A percentile compares a stretch with the other conserved stretches of the same genome.
Conservation (phyloP, 2,329 filamentous ascomycete species). For the Orbilia brochopaga region DNA sequence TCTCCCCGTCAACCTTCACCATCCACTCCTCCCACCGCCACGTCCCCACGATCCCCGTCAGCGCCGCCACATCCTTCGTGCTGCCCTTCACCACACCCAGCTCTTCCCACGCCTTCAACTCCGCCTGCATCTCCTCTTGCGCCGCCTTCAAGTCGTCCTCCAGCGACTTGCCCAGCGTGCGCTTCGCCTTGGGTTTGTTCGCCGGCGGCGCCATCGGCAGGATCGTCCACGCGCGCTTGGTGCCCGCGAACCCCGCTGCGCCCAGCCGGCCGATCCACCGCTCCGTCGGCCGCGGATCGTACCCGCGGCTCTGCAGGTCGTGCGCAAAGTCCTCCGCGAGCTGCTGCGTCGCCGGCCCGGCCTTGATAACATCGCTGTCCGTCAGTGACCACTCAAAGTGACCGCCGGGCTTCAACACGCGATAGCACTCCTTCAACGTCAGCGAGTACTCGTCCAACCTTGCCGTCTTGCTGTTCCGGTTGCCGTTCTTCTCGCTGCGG, state of each 20-base stretch:
- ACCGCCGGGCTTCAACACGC: constrained; percentile 89
- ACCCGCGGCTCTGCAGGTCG: constrained; percentile 84
- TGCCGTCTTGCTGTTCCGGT: constrained; percentile 48
- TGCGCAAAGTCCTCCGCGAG: constrained; percentile 92
- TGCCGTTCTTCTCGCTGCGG: constrained; percentile 24
- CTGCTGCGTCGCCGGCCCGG: constrained; percentile 77
- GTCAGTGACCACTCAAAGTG: constrained; percentile 89
- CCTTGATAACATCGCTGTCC: constrained; percentile 87
- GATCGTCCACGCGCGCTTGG: constrained; percentile 86
- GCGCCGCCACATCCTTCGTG: constrained; percentile 72
- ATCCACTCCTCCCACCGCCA: constrained; percentile 98
- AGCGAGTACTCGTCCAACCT: constrained; percentile 84
- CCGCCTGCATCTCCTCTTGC: constrained; percentile 59
- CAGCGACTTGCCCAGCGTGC: constrained; percentile 57
- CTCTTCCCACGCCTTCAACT: constrained; percentile 55
- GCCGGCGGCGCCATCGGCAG: constrained; percentile 74
- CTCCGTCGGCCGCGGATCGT: constrained; percentile 83
- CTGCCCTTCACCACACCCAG: constrained; percentile 66
- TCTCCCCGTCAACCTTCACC: constrained; percentile 65
- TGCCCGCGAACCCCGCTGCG: constrained; percentile 76
- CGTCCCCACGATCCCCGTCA: constrained; percentile 81
- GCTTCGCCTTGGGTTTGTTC: constrained; percentile 60
- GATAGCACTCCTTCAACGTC: constrained; percentile 83
- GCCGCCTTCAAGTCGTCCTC: constrained; percentile 67
- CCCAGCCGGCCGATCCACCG: constrained; percentile 76